Percentiles rank a stretch among this genome's conserved stretches.
phyloP scores from a whole-genome alignment of 768 basidiomycete genomes.

The Scleroderma bovista region DNA sequence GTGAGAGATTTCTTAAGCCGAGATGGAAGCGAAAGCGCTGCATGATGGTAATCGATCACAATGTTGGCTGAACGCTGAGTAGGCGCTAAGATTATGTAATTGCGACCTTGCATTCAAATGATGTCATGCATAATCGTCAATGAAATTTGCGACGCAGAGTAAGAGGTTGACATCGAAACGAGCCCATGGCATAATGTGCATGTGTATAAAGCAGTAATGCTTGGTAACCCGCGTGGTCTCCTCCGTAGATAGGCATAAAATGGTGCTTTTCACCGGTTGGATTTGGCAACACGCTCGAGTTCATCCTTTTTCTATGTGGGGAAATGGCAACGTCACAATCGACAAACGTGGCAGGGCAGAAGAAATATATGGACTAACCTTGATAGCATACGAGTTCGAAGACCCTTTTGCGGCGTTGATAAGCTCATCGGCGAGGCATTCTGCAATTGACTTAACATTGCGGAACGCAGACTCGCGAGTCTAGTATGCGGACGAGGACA shows the following conservation, averaged over 20 bases:
- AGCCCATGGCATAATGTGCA: background rate
- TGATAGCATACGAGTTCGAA: conserved; percentile 99
- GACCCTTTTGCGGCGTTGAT: conserved; percentile 99
- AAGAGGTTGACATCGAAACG: background rate
- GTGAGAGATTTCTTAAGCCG: no score
- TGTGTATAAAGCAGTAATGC: background rate
- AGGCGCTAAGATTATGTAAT: no score
- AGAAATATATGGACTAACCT: conserved; percentile 45
- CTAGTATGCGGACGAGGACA: conserved; percentile 33
- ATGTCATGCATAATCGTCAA: no score
- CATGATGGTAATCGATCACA: no score
- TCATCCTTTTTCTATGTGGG: conserved; percentile 89
- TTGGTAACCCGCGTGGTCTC: background rate
- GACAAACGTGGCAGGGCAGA: background rate
- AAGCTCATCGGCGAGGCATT: conserved; percentile 98
- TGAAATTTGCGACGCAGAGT: background rate
- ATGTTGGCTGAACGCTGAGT: no score
- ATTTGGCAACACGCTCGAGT: conserved; percentile 99
- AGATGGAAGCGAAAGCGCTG: no score
- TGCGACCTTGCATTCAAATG: no score
- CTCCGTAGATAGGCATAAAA: background rate
- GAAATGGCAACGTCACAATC: background rate
- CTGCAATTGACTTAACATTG: conserved; percentile 98
- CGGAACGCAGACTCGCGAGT: conserved; percentile 99
- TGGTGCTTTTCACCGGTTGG: conserved; percentile 80